Percentiles rank a stretch among this genome's conserved stretches.
phyloP scores from a whole-genome alignment of 2,329 filamentous ascomycete species.

The Colletotrichum sublineola region DNA sequence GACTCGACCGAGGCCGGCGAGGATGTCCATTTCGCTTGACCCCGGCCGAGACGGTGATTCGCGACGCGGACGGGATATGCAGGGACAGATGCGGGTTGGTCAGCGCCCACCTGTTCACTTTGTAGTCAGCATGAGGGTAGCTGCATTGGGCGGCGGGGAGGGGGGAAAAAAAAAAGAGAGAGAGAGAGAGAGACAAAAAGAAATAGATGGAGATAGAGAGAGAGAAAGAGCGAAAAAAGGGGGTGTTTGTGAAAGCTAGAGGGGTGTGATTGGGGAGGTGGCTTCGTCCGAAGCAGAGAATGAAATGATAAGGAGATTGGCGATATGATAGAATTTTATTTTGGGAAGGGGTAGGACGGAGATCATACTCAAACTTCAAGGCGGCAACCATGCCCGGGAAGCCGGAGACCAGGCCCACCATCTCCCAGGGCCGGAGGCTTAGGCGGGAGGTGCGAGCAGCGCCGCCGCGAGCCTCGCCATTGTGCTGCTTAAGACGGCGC shows the following conservation, averaged over 20 bases:
- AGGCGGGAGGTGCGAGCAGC: slow-evolving; percentile 79
- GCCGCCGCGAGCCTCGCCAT: slow-evolving; percentile 85
- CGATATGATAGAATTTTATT: not conserved
- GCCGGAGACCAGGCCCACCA: slow-evolving; percentile 86
- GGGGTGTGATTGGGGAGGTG: slow-evolving; percentile 12
- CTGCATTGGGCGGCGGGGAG: not conserved
- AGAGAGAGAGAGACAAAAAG: no score
- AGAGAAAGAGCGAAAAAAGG: not conserved
- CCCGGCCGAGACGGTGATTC: slow-evolving; percentile 67
- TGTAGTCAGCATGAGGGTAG: slow-evolving; percentile 5
- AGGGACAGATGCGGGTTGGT: slow-evolving; percentile 85
- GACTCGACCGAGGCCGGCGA: slow-evolving; percentile 68
- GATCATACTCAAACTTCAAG: slow-evolving; percentile 86
- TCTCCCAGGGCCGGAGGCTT: slow-evolving; percentile 87
- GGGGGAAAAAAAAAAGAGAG: no score
- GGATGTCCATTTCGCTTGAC: slow-evolving; percentile 68
- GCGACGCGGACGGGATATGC: slow-evolving; percentile 77
- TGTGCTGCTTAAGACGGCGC: slow-evolving; percentile 89
- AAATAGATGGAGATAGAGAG: no score
- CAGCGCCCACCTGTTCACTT: slow-evolving; percentile 83
- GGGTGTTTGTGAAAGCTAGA: slow-evolving; percentile 17
- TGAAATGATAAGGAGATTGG: slow-evolving; percentile 4
- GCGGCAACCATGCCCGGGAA: slow-evolving; percentile 91
- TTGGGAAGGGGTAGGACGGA: slow-evolving; percentile 21
- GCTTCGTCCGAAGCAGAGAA: slow-evolving; percentile 30